Conservation (phyloP, 805 yeast genomes). For the Myxozyma monticola region DNA sequence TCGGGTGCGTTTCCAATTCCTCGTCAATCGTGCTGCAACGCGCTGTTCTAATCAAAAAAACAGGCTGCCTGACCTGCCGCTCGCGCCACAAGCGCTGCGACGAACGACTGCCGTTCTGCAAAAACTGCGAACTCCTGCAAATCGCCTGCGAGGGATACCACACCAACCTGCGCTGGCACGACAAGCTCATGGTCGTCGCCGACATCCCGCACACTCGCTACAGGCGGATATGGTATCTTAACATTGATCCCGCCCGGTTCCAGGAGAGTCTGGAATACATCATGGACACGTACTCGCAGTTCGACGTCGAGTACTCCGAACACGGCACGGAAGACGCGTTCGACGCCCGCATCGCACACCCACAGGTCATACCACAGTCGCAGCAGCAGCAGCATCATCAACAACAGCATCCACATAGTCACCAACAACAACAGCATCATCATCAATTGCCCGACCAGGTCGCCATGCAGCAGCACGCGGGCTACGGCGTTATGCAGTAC, state of each 20-base stretch:
- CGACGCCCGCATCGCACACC: too few species aligned
- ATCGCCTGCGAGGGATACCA: constrained; percentile 54
- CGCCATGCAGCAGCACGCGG: too few species aligned
- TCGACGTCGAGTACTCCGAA: too few species aligned
- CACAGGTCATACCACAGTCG: too few species aligned
- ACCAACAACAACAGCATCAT: too few species aligned
- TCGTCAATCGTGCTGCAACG: too few species aligned
- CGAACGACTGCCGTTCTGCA: constrained; percentile 62
- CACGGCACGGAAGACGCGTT: too few species aligned
- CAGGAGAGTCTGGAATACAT: constrained; percentile 15
- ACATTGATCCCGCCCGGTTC: constrained; percentile 7
- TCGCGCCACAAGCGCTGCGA: constrained; percentile 64
- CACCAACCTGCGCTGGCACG: constrained; percentile 24
- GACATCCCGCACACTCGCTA: constrained; percentile 10
- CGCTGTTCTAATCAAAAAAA: neutral
- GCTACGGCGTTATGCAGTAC: too few species aligned
- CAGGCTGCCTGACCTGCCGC: constrained; percentile 51
- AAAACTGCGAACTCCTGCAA: constrained; percentile 59
- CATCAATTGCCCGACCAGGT: too few species aligned
- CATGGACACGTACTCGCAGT: constrained; percentile 14
- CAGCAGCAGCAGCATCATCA: too few species aligned
- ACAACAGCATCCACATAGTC: too few species aligned
- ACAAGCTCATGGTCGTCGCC: constrained; percentile 15
- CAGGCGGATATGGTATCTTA: constrained; percentile 10
- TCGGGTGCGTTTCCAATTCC: constrained; percentile 13